Evolutionary conservation across 305 asterid genomes (phyloP).

Genomic region (Fraxinus angustifolia): DNA sequence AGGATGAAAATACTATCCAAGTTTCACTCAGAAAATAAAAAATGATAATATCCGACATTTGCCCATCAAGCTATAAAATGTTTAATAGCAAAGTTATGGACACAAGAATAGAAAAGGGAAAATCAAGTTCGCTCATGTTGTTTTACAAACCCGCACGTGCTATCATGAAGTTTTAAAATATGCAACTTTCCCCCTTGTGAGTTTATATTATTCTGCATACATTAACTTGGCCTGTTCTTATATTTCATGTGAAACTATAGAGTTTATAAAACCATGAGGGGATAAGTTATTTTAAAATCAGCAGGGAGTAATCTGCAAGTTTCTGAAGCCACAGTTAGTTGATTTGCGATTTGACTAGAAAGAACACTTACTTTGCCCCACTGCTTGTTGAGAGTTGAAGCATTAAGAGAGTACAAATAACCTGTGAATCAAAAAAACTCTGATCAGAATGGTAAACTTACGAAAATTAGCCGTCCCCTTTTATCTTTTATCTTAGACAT

Average conservation of each 20-base stretch:
- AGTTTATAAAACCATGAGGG: background rate
- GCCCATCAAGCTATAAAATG: background rate
- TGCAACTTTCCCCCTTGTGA: background rate
- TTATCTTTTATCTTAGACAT: background rate
- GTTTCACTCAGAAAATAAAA: background rate
- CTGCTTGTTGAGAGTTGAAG: slow-evolving; percentile 83
- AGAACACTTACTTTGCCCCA: slow-evolving; percentile 65
- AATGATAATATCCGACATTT: background rate
- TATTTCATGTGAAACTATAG: background rate
- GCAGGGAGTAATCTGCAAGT: background rate
- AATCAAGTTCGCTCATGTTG: background rate
- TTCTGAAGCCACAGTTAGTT: background rate
- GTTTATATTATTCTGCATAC: background rate
- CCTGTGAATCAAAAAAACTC: slow-evolving; percentile 42
- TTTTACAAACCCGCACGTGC: background rate
- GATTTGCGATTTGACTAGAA: background rate
- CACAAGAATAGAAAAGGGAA: background rate
- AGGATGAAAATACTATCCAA: background rate
- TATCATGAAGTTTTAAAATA: background rate
- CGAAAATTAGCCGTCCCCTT: background rate
- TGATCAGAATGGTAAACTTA: background rate
- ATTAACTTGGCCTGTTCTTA: background rate
- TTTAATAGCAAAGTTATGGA: background rate
- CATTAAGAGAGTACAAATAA: slow-evolving; percentile 74
- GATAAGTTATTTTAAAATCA: background rate